A percentile compares a stretch with the other conserved stretches of the same genome.
phyloP scores from a whole-genome alignment of 306 rosid genomes.

The Lathyrus tuberosus region DNA sequence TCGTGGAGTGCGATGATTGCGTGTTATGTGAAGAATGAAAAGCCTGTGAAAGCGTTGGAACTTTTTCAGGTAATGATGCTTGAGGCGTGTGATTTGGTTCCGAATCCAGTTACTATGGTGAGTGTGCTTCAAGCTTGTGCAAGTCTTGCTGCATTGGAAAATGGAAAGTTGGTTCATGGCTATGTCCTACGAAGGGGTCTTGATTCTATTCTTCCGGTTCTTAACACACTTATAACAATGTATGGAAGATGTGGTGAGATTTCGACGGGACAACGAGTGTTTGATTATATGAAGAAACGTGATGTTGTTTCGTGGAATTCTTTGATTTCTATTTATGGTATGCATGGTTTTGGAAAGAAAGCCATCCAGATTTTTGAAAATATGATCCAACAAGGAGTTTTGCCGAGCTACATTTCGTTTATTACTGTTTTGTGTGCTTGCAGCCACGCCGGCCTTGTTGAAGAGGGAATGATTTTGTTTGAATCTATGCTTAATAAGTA shows the following conservation, averaged over 20 bases:
- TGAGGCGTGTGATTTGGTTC: constrained; percentile 60
- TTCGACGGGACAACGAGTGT: constrained; percentile 52
- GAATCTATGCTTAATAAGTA: constrained; percentile 23
- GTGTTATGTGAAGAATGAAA: constrained; percentile 24
- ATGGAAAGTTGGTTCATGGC: constrained; percentile 82
- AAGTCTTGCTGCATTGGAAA: constrained; percentile 75
- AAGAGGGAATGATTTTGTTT: constrained; percentile 3
- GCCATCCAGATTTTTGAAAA: constrained; percentile 70
- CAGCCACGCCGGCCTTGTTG: constrained; percentile 61
- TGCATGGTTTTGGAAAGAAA: constrained; percentile 77
- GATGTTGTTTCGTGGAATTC: constrained; percentile 24
- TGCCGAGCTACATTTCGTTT: constrained; percentile 74
- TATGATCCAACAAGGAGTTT: constrained; percentile 66
- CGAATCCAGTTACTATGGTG: constrained; percentile 94
- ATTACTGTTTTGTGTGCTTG: constrained; percentile 86
- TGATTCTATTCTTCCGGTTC: constrained; percentile 80
- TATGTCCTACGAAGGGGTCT: constrained; percentile 89
- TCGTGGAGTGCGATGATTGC: constrained; percentile 45
- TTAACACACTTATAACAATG: constrained; percentile 77
- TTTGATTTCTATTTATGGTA: constrained; percentile 75
- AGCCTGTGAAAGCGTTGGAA: constrained; percentile 61
- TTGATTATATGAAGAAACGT: constrained; percentile 14
- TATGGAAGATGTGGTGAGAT: constrained; percentile 90
- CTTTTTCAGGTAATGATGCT: constrained; percentile 71
- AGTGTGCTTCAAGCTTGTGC: constrained; percentile 93